Base-by-base conservation (phyloP, 345 rosid species). In the Acer saccharum region DNA sequence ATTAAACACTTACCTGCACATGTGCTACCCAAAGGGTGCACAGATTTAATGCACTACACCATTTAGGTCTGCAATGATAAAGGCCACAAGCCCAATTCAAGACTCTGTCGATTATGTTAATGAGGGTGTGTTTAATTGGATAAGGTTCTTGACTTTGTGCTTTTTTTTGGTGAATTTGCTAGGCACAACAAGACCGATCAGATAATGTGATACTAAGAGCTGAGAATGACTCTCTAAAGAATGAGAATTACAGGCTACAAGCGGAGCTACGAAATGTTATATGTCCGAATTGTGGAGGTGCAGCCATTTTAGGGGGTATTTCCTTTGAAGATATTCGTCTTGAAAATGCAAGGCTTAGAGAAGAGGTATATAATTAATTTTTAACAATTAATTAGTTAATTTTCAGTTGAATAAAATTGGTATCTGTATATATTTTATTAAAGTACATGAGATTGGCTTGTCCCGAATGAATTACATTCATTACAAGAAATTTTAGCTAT, bases 161-260 rank as follows among this genome's bases (percentile, higher is more conserved):
- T 18, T 60, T 65, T 57, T 35, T 66, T 74, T 57, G 46, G 17
- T 39, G 63, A 23, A 41, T 48, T 60, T 68, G n/a, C 64, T 71
- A 95, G 99, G 97, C 98, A 67, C 97, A 93, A 71, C 99, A 95
- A 84, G 99, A 92, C 78, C 86, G 98, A 65, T 8, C 91, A 0
- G 98, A 95, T 52, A 95, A 95, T 76, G 80, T 76, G 77, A 86
- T 93, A 74, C 88, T 95, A 43, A 87, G 95, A 73, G 89, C 94
- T 9, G 99, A 95, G 80, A 95, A 95, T 68, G 97, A 93, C 32
- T 82, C 65, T 12, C 87, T 95, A 8, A 92, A 89, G 88, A 79
- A 80, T 58, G 98, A 93, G 82, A 92, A 93, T 77, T 91, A 83
- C 70, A 79, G 92, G 79, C 89, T 95, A n/a, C 97, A 88, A 76